Conservation (phyloP, 352 stramenopile species). For the Globisporangium canariense region DNA sequence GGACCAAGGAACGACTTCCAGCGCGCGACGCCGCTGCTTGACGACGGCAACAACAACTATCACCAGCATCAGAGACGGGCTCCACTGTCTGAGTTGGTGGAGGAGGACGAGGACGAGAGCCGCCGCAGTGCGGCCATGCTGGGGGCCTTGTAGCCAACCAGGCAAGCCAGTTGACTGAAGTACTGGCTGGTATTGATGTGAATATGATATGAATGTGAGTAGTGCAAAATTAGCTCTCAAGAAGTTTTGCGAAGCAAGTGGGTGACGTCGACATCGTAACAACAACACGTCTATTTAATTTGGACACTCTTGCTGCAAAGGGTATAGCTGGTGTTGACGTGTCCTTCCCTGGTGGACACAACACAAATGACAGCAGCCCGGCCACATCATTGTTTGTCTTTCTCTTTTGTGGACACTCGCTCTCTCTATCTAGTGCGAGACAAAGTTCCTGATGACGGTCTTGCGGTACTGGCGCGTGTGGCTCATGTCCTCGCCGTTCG, state of each 20-base stretch:
- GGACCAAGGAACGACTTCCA: constrained; percentile 2
- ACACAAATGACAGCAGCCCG: background rate
- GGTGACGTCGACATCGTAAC: background rate
- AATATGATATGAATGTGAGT: constrained; percentile 1
- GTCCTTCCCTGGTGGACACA: background rate
- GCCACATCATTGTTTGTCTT: background rate
- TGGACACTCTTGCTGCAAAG: background rate
- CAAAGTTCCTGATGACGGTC: constrained; percentile 76
- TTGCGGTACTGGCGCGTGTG: constrained; percentile 65
- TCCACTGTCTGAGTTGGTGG: background rate
- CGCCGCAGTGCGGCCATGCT: background rate
- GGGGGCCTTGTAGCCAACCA: background rate
- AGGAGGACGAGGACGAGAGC: background rate
- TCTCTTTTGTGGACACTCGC: background rate
- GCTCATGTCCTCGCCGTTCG: constrained; percentile 57
- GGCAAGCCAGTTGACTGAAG: too few relatives aligned
- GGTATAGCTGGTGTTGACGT: background rate
- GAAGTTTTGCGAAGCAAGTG: background rate
- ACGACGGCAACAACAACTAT: background rate
- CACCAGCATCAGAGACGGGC: background rate
- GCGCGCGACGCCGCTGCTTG: background rate
- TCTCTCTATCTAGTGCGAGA: constrained; percentile 37
- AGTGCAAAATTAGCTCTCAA: background rate
- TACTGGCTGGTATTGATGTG: background rate
- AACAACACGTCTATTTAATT: constrained; percentile 8